Evolutionary conservation across 495 filamentous ascomycete species (phyloP), one percentile per base, ranked within the genome.

Genomic region (Aspergillus mulundensis): DNA sequence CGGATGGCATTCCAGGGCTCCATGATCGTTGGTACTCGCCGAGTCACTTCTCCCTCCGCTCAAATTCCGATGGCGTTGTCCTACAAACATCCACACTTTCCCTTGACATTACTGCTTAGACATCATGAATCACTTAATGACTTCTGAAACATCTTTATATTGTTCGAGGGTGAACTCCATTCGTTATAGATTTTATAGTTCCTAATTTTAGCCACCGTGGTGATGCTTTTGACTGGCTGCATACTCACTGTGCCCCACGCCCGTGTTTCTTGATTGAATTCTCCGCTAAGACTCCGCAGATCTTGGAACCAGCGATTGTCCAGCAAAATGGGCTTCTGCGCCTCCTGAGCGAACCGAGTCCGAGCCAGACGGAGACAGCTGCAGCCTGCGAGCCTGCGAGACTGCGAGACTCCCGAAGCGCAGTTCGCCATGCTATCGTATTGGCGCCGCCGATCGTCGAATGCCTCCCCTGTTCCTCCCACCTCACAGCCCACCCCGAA

Each of bases 371-470:
- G 45, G 45, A 55, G 53, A 20, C 18, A 40, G 50, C 57, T 41
- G 51, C 18, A 47, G 63, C 32, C 58, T 45, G 51, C 23, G 39
- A 44, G 61, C 8, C 25, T 28, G 51, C 18, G 21, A 47, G 63
- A 2, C 58, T 45, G 51, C 23, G 39, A 44, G 61, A 63, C 50
- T 24, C 21, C 56, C 50, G 45, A 16, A 40, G 54, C 43, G 36
- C 56, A 56, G 39, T 32, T 50, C 45, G 68, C 32, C 57, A 77
- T 77, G 74, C 66, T 72, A 54, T 76, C 75, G n/a, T 78, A 78
- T 56, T 77, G 69, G 75, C 73, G 75, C 47, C 73, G 73, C 59
- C 72, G 72, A 52, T 72, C 69, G 36, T 72, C 69, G 30, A 70
- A 62, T 60, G 68, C 71, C 44, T 65, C 67, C 18, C 71, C 68